Percentiles rank a stretch among this genome's conserved stretches.
These are phyloP conservation scores for Podosphaera xanthii DNA, from an alignment of 2,329 filamentous ascomycete species.

Conservation along the genomic window DNA sequence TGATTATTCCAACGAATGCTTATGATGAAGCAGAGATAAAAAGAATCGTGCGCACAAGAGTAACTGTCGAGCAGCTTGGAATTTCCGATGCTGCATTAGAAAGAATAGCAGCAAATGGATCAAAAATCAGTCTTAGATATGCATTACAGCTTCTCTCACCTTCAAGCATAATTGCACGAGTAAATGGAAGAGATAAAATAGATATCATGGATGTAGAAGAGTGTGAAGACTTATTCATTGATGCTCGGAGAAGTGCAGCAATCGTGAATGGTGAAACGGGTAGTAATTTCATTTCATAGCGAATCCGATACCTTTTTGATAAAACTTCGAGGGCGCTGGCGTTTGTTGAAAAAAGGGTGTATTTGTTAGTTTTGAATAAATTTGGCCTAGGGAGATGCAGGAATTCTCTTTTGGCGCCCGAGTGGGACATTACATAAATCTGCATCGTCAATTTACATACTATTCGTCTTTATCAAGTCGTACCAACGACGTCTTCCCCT, in stretches of 20 bases:
- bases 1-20: conserved; percentile 85
- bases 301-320: no score
- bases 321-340: no score
- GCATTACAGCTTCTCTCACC: conserved; percentile 59
- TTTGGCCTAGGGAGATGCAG: no score
- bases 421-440: no score
- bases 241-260: conserved; percentile 54
- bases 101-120: conserved; percentile 69
- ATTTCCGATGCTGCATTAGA: conserved; percentile 67
- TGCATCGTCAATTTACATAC: no score
- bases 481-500: no score
- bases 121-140: conserved; percentile 76
- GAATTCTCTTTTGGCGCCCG: no score
- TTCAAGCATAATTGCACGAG: conserved; percentile 61
- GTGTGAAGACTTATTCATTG: conserved; percentile 66
- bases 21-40: conserved; percentile 81
- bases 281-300: conserved; percentile 28
- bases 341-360: no score
- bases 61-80: conserved; percentile 57
- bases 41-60: conserved; percentile 67
- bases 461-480: no score
- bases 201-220: conserved; percentile 57
- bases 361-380: no score
- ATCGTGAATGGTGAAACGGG: conserved; percentile 41
- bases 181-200: conserved; percentile 56